Evolutionary conservation across 2,329 filamentous ascomycete species (phyloP).

Genomic region (Penicillium sp.): DNA sequence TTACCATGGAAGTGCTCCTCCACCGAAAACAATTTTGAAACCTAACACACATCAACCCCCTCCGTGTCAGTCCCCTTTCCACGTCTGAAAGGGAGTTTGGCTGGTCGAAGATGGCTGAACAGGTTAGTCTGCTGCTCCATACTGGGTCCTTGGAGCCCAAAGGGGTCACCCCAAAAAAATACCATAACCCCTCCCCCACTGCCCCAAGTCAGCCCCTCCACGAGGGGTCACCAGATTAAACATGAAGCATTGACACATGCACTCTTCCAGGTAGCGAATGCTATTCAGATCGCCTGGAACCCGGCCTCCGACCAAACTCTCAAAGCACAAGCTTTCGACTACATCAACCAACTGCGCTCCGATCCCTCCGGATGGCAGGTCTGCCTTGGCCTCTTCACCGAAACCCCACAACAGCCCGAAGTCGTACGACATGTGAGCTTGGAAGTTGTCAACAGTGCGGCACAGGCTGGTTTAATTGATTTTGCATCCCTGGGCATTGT

Average conservation of each 20-base stretch:
- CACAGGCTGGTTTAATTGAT: conserved; percentile 77
- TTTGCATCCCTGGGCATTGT: conserved; percentile 69
- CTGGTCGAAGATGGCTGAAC: conserved; percentile 47
- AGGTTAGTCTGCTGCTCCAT: conserved; percentile 32
- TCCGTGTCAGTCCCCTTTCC: conserved; percentile 22
- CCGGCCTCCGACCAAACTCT: conserved; percentile 71
- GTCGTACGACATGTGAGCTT: conserved; percentile 85
- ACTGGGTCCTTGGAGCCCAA: not conserved
- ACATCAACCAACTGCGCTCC: conserved; percentile 69
- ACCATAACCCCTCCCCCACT: conserved; percentile 15
- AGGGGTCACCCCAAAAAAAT: conserved; percentile 5
- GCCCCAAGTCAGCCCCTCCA: conserved; percentile 15
- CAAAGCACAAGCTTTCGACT: conserved; percentile 70
- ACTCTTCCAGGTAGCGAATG: conserved; percentile 75
- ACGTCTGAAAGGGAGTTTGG: conserved; percentile 34
- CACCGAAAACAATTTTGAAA: conserved; percentile 28
- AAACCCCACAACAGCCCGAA: conserved; percentile 72
- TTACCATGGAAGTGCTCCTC: conserved; percentile 24
- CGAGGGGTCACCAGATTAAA: conserved; percentile 3
- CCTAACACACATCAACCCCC: conserved; percentile 24
- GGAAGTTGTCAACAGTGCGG: conserved; percentile 89
- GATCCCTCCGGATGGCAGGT: conserved; percentile 88
- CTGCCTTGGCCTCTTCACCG: conserved; percentile 81
- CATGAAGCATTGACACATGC: conserved; percentile 18
- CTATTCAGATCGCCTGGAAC: conserved; percentile 91